Evolutionary conservation across 495 filamentous ascomycete genomes (phyloP), one percentile per base, ranked within the genome.

Genomic region (Endocarpon pusillum): DNA sequence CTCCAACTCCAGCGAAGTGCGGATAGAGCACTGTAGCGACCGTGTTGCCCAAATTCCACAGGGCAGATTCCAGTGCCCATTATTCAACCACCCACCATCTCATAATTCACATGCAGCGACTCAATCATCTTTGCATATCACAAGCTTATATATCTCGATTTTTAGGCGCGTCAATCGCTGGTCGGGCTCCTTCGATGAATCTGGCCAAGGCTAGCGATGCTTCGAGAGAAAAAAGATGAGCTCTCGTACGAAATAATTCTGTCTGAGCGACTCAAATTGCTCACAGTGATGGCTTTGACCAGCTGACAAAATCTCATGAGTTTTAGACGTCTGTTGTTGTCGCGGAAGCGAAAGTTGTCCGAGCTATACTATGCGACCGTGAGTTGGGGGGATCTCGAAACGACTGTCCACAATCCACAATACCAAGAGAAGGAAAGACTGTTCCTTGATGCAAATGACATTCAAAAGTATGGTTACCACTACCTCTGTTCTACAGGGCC

Each of bases 341-440:
- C 76, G 60, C 77, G 80, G 48, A 81, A 84, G 66, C 74, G 78
- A 53, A 86, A 86, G 58, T 61, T 92, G 49, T 73, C 71, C 45
- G 78, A 83, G 59, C 68, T 92, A 45, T 86, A 75, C 61, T 58
- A 55, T 55, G 58, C 61, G 49, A 67, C 64, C 49, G 57, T 66
- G 42, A 58, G 59, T 51, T 11, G 14, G 23, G 34, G 18, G 21
- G 14, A 24, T 40, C 37, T 59, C 54, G 73, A 71, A 42, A 52
- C 55, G 53, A 55, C 58, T 38, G 42, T 62, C 31, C 58, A 57
- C 46, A 70, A 78, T 45, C 56, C 62, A 39, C 64, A 62, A 39
- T 57, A 58, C 47, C 50, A 58, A 35, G 46, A 58, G 35, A 63
- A 62, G 40, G 66, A 73, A 54, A 49, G 52, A 36, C 57, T 54